Conservation (phyloP, 768 basidiomycete species). For the Suillus discolor region DNA sequence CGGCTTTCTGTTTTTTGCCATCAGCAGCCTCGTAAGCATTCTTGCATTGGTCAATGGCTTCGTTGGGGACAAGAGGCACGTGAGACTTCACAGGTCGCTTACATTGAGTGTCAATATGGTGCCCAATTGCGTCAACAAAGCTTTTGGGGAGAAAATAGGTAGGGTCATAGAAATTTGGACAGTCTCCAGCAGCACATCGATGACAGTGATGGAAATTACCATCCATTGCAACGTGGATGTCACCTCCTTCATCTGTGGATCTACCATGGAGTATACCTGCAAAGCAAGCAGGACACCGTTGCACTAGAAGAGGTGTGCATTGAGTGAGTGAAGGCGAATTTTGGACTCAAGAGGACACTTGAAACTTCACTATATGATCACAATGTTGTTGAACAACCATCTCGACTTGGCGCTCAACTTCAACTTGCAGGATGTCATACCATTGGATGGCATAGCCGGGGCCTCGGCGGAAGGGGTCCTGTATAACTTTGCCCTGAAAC, state of each 20-base stretch:
- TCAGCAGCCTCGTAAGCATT: too few relatives aligned
- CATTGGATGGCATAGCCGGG: constrained; percentile 32
- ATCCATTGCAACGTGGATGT: background rate
- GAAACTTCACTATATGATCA: background rate
- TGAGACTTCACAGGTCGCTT: too few relatives aligned
- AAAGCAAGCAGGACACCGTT: background rate
- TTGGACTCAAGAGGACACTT: background rate
- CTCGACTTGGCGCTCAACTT: constrained; percentile 5
- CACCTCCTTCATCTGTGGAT: background rate
- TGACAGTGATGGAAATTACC: background rate
- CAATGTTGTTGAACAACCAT: constrained; percentile 8
- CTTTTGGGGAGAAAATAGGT: background rate
- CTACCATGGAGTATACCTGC: background rate
- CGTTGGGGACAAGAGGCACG: too few relatives aligned
- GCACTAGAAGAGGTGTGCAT: background rate
- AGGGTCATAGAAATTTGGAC: background rate
- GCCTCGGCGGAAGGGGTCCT: constrained; percentile 34
- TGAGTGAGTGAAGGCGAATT: background rate
- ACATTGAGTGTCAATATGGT: too few relatives aligned
- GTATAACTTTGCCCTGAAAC: constrained; percentile 23
- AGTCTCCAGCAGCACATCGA: background rate
- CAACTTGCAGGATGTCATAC: constrained; percentile 25
- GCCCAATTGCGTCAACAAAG: too few relatives aligned
- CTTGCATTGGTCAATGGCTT: too few relatives aligned
- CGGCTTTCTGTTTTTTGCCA: background rate